These are phyloP conservation scores for Toxicodendron radicans DNA, from an alignment of 345 rosid genomes.

Conservation along the genomic window DNA sequence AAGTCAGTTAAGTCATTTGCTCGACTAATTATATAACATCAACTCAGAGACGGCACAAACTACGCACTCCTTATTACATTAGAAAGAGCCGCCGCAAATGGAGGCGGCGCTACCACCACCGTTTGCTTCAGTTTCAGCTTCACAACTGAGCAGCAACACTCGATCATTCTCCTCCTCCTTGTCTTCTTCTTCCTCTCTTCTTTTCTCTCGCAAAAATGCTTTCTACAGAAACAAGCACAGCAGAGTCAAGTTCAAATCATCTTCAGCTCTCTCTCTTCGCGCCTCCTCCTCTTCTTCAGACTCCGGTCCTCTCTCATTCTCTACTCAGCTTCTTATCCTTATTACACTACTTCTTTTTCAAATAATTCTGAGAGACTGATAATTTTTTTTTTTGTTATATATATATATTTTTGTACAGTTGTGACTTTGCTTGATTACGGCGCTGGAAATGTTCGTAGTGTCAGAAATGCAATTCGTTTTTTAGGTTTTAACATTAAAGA, in stretches of 20 bases:
- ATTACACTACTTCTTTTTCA: neutral
- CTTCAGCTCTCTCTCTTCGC: constrained; percentile 46
- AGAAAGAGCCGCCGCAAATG: constrained; percentile 5
- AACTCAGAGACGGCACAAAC: too few relatives aligned
- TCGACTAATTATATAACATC: too few relatives aligned
- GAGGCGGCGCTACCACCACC: constrained; percentile 25
- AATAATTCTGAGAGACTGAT: neutral
- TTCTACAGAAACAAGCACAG: constrained; percentile 11
- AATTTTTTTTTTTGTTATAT: neutral
- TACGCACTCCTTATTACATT: too few relatives aligned
- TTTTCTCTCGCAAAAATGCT: constrained; percentile 1
- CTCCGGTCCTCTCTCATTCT: constrained; percentile 47
- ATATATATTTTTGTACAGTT: constrained; percentile 28
- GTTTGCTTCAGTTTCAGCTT: constrained; percentile 15
- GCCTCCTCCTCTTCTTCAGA: constrained; percentile 58
- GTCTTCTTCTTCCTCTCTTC: constrained; percentile 7
- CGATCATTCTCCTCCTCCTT: neutral
- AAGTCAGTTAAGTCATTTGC: neutral
- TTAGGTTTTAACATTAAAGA: constrained; percentile 84
- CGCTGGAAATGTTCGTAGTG: constrained; percentile 89
- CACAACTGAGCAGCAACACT: neutral
- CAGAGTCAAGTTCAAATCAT: constrained; percentile 43
- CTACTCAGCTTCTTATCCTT: neutral
- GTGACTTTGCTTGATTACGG: constrained; percentile 97
- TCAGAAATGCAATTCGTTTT: constrained; percentile 76